Evolutionary conservation across 768 basidiomycete species (phyloP).

Genomic region (Suillus plorans): DNA sequence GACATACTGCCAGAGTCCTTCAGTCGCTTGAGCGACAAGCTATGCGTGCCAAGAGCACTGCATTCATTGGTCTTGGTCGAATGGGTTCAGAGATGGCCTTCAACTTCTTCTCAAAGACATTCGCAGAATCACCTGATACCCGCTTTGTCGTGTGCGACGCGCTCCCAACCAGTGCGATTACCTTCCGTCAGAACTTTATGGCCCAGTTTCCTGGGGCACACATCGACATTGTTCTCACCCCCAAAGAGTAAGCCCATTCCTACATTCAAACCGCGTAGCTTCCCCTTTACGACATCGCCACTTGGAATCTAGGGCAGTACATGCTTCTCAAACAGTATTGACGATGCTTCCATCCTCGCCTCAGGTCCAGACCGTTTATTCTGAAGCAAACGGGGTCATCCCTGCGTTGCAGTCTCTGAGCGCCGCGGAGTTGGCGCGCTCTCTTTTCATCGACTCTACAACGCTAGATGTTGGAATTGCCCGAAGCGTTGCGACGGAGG

Average conservation of each 20-base stretch:
- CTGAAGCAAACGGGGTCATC: constrained; percentile 58
- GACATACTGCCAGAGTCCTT: constrained; percentile 44
- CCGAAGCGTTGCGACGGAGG: constrained; percentile 56
- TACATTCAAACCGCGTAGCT: not conserved
- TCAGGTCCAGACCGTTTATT: constrained; percentile 79
- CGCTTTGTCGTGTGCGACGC: constrained; percentile 82
- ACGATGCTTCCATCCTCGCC: constrained; percentile 95
- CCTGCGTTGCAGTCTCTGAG: constrained; percentile 54
- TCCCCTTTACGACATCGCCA: constrained; percentile 13
- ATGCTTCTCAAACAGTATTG: constrained; percentile 63
- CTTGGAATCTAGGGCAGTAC: constrained; percentile 51
- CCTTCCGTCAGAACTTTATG: constrained; percentile 58
- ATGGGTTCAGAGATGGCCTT: constrained; percentile 89
- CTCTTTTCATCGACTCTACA: constrained; percentile 86
- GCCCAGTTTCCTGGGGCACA: constrained; percentile 57
- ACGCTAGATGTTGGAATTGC: constrained; percentile 83
- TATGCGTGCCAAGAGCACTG: constrained; percentile 51
- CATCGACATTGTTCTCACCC: constrained; percentile 58
- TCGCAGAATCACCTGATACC: constrained; percentile 49
- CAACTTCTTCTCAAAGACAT: constrained; percentile 79
- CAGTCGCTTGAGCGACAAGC: constrained; percentile 36
- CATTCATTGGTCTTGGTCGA: constrained; percentile 83
- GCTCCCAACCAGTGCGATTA: constrained; percentile 51
- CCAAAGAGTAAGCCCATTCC: constrained; percentile 63
- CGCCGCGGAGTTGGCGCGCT: constrained; percentile 36